A percentile compares a stretch with the other conserved stretches of the same genome.
phyloP scores from a whole-genome alignment of 1,284 basidiomycete genomes.

The Ceratobasidium sp. region DNA sequence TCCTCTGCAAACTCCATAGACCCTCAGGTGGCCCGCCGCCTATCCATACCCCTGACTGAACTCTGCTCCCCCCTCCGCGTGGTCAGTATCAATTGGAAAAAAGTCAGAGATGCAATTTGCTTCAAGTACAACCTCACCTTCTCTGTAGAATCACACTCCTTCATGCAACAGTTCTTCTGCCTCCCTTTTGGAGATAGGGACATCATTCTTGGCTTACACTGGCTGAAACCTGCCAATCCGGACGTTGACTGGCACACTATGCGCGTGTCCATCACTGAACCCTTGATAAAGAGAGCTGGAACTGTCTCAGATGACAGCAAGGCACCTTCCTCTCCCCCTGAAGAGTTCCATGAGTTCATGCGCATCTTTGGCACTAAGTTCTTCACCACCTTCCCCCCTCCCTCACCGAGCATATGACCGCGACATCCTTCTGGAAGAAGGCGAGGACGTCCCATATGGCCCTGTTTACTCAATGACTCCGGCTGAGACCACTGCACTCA shows the following conservation, averaged over 20 bases:
- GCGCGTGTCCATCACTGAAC: background rate
- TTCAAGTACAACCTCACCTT: background rate
- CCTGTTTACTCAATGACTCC: too few species aligned
- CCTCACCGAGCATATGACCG: too few species aligned
- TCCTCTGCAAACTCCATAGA: background rate
- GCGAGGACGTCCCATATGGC: too few species aligned
- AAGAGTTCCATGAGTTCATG: too few species aligned
- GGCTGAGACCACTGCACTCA: too few species aligned
- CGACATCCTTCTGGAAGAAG: too few species aligned
- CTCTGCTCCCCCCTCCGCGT: background rate
- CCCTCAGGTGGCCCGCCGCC: background rate
- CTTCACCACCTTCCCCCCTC: too few species aligned
- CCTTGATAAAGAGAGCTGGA: too few species aligned
- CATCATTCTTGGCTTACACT: background rate
- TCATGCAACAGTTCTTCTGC: background rate
- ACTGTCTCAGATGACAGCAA: too few species aligned
- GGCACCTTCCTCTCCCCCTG: too few species aligned
- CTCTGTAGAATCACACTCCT: background rate
- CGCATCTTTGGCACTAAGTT: too few species aligned
- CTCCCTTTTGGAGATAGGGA: background rate
- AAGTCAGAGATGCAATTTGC: background rate
- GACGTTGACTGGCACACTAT: background rate
- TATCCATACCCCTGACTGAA: background rate
- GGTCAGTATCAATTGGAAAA: background rate
- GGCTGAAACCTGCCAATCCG: background rate